These are phyloP conservation scores for Sergeia podlipaevii DNA, from an alignment of 208 protist genomes.

Conservation along the genomic window DNA sequence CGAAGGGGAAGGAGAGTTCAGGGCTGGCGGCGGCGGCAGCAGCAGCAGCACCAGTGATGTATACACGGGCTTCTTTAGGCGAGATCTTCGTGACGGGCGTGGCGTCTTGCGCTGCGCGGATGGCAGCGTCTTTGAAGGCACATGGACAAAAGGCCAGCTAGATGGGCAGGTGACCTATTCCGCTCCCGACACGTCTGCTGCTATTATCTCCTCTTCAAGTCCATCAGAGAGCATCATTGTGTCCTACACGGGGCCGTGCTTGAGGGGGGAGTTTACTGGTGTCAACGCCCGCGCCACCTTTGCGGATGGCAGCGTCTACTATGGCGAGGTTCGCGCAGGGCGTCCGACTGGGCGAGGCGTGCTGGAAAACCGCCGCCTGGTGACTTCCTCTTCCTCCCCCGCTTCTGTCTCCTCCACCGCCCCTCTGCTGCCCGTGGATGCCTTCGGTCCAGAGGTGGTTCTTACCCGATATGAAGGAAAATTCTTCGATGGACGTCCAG, in stretches of 20 bases:
- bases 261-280: slow-evolving; percentile 57
- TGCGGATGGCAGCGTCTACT: slow-evolving; percentile 61
- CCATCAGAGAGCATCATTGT: slow-evolving; percentile 12
- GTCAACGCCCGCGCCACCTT: slow-evolving; percentile 29
- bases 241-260: slow-evolving; percentile 59
- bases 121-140: slow-evolving; percentile 41
- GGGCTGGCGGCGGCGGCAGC: slow-evolving; percentile 33
- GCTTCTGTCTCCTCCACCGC: slow-evolving; percentile 1
- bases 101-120: slow-evolving; percentile 42
- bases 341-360: slow-evolving; percentile 45
- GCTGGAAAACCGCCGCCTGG: slow-evolving; percentile 39
- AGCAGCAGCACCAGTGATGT: too few species aligned
- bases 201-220: slow-evolving; percentile 3
- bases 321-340: slow-evolving; percentile 48
- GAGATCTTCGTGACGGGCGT: slow-evolving; percentile 40
- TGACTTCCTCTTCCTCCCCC: background rate
- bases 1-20: slow-evolving; percentile 54
- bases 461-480: slow-evolving; percentile 69
- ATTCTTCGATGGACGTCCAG: slow-evolving; percentile 57
- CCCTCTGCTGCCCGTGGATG: background rate
- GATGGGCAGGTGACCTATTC: slow-evolving; percentile 31
- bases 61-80: slow-evolving; percentile 53
- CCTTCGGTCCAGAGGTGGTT: slow-evolving; percentile 22
- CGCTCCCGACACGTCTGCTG: background rate
- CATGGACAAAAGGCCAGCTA: slow-evolving; percentile 45